A percentile compares a stretch with the other conserved stretches of the same genome.
phyloP scores from a whole-genome alignment of 2,329 filamentous ascomycete genomes.

The Daldinia sp. region DNA sequence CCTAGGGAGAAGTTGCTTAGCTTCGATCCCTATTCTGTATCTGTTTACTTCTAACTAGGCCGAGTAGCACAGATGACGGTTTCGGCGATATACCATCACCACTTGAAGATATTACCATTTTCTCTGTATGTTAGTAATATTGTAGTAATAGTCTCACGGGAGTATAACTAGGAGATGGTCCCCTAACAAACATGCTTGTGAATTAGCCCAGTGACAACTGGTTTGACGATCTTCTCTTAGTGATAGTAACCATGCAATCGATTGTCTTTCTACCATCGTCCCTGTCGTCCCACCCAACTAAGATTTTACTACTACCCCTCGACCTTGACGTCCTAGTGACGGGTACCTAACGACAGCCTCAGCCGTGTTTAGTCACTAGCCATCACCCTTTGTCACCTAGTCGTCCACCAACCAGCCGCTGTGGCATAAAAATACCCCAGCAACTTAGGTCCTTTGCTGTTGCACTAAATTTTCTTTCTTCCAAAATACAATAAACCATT shows the following conservation, averaged over 20 bases:
- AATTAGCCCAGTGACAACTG: not conserved
- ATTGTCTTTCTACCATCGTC: not conserved
- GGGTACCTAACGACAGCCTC: not conserved
- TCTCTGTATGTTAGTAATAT: not conserved
- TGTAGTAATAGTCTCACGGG: not conserved
- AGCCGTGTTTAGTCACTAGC: not conserved
- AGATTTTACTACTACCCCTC: not conserved
- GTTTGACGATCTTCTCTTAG: no score
- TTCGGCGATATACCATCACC: no score
- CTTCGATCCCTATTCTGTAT: no score
- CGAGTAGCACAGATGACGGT: no score
- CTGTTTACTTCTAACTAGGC: no score
- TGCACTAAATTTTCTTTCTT: not conserved
- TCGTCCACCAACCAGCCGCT: not conserved
- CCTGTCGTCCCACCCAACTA: not conserved
- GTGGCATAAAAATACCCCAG: not conserved
- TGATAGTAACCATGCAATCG: not conserved
- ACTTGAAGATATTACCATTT: not conserved
- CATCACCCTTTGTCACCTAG: not conserved
- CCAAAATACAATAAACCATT: not conserved
- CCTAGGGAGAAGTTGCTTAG: no score
- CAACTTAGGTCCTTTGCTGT: not conserved
- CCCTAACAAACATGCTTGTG: not conserved
- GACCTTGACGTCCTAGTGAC: not conserved
- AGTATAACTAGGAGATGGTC: not conserved